Evolutionary conservation across 2,329 filamentous ascomycete species (phyloP), one percentile per base, ranked within the genome.

Genomic region (Furcasterigmium sp.): DNA sequence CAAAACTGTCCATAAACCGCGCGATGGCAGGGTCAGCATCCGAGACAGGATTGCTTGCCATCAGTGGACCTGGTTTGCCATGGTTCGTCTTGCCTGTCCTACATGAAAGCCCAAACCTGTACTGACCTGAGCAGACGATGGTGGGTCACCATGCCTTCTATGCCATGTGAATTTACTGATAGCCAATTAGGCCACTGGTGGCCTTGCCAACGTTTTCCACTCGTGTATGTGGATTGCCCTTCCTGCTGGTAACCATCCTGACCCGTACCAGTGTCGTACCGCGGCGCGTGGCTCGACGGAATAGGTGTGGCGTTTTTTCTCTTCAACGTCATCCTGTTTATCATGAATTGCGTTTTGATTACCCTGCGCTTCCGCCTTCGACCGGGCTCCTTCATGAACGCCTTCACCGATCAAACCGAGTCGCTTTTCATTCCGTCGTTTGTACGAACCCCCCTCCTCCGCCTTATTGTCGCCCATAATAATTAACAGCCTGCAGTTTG

Each of bases 21-120:
- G 49, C 9, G 40, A 28, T 1, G 56, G 47, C n/a, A 67, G 61
- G 37, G 61, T 75, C 37, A 61, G 71, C 14, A 53, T 78, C 38
- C 63, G 68, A 29, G 75, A 77, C 47, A 63, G 75, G 28, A 71
- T 78, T 46, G 68, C 65, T 32, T 78, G 72, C 46, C 70, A 72
- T 48, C 69, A 68, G 52, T 91, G 87, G 87, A 89, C 85, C 0
- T 91, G 82, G 73, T 91, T 90, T 55, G 87, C 85, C 18, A 75
- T 75, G 68, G 66, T 67, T n/a, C n/a, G n/a, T n/a, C n/a, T n/a
- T n/a, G n/a, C n/a, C n/a, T n/a, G n/a, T n/a, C n/a, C n/a, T n/a
- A n/a, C n/a, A n/a, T n/a, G n/a, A n/a, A n/a, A n/a, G n/a, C n/a
- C n/a, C n/a, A n/a, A n/a, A n/a, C n/a, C n/a, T n/a, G n/a, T 10